Conservation (phyloP, 306 rosid species). For the Abrus pulchellus region DNA sequence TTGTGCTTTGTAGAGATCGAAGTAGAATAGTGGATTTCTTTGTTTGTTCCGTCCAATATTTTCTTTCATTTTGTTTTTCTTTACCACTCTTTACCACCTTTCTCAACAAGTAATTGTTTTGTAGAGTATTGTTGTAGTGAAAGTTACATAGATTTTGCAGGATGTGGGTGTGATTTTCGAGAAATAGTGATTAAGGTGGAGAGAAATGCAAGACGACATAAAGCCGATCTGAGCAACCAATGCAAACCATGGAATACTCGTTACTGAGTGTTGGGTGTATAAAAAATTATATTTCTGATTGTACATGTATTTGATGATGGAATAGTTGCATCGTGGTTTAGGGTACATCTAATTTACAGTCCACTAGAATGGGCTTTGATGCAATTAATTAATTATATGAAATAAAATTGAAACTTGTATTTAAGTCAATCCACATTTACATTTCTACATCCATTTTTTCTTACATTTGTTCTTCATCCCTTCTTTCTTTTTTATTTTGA, state of each 20-base stretch:
- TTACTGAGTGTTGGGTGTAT: background rate
- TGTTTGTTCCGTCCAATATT: slow-evolving; percentile 47
- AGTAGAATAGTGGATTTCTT: slow-evolving; percentile 41
- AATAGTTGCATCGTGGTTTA: background rate
- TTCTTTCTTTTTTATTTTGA: too few relatives aligned
- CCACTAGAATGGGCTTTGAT: too few relatives aligned
- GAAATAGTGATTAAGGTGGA: background rate
- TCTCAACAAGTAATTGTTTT: slow-evolving; percentile 45
- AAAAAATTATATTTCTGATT: slow-evolving; percentile 30
- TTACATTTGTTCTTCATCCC: too few relatives aligned
- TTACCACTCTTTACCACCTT: slow-evolving; percentile 1
- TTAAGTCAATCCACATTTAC: too few relatives aligned
- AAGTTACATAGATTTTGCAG: background rate
- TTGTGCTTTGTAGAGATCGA: slow-evolving; percentile 56
- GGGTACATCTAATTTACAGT: too few relatives aligned
- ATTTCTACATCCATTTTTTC: too few relatives aligned
- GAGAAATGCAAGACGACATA: slow-evolving; percentile 35
- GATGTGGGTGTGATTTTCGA: slow-evolving; percentile 7
- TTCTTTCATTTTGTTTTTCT: background rate
- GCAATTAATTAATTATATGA: too few relatives aligned
- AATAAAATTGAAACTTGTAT: too few relatives aligned
- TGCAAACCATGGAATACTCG: background rate
- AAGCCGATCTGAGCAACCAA: slow-evolving; percentile 37
- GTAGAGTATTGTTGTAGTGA: background rate
- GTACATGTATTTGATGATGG: slow-evolving; percentile 5